These are phyloP conservation scores for Mycena haematopus DNA, from an alignment of 768 basidiomycete species.

Conservation along the genomic window DNA sequence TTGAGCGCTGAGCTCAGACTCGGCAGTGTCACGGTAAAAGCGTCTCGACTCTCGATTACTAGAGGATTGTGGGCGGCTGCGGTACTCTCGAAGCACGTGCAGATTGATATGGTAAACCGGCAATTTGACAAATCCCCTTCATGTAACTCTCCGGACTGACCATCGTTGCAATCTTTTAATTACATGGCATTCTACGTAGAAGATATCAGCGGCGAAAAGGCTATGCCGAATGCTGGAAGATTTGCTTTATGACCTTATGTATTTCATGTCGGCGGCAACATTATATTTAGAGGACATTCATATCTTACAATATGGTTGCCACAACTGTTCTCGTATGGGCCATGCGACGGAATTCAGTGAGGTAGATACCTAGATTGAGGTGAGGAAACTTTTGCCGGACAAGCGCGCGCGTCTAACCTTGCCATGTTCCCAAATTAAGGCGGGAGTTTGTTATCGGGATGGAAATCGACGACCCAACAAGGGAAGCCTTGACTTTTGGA, in stretches of 20 bases:
- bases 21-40: too few species aligned
- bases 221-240: background rate
- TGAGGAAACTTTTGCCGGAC: constrained; percentile 6
- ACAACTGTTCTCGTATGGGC: constrained; percentile 74
- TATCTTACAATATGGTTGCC: constrained; percentile 63
- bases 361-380: constrained; percentile 71
- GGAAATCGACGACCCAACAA: constrained; percentile 83
- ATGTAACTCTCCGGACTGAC: background rate
- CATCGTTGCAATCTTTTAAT: background rate
- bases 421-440: constrained; percentile 91
- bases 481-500: constrained; percentile 50
- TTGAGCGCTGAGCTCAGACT: background rate
- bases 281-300: background rate
- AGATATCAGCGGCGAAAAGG: too few species aligned
- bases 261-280: background rate
- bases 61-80: background rate
- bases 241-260: constrained; percentile 1
- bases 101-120: too few species aligned
- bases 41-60: too few species aligned
- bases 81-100: too few species aligned
- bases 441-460: constrained; percentile 83
- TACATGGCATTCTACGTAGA: too few species aligned
- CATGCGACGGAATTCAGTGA: constrained; percentile 81
- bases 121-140: too few species aligned
- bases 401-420: constrained; percentile 57